phyloP scores from a whole-genome alignment of 2,329 filamentous ascomycete genomes.

The Myriosclerotinia duriaeana region DNA sequence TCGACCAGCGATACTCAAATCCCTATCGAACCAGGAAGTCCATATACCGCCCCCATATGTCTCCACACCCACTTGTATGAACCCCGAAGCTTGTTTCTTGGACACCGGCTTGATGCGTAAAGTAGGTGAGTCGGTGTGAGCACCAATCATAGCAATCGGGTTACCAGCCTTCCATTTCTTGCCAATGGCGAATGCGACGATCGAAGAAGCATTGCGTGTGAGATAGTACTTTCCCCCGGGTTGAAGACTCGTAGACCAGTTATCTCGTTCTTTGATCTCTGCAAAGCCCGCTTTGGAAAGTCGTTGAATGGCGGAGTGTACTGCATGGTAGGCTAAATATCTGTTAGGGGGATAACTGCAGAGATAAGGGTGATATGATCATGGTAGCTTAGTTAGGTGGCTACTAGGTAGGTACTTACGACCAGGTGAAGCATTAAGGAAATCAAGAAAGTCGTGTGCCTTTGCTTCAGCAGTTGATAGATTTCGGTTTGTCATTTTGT shows the following conservation, averaged over 20 bases:
- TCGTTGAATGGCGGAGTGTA: constrained; percentile 72
- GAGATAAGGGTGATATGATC: constrained; percentile 19
- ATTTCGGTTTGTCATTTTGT: constrained; percentile 35
- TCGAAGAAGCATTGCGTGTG: constrained; percentile 88
- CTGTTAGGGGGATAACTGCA: constrained; percentile 53
- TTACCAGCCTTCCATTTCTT: constrained; percentile 89
- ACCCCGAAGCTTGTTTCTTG: constrained; percentile 82
- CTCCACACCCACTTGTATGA: constrained; percentile 92
- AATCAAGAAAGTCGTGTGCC: constrained; percentile 75
- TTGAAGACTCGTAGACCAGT: constrained; percentile 75
- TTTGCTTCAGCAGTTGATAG: constrained; percentile 37
- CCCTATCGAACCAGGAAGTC: constrained; percentile 98
- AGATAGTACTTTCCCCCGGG: constrained; percentile 96
- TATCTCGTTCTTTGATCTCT: constrained; percentile 85
- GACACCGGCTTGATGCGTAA: constrained; percentile 92
- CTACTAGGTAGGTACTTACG: constrained; percentile 55
- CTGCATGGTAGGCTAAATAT: constrained; percentile 70
- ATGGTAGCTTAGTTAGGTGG: constrained; percentile 29
- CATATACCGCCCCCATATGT: constrained; percentile 95
- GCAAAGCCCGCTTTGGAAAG: constrained; percentile 83
- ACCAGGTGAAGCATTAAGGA: constrained; percentile 91
- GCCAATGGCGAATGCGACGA: constrained; percentile 90
- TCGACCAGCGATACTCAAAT: constrained; percentile 85
- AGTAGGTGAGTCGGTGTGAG: constrained; percentile 92
- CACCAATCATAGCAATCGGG: constrained; percentile 87